Evolutionary conservation across 2,329 filamentous ascomycete species (phyloP).

Genomic region (Fusarium goolgardi): DNA sequence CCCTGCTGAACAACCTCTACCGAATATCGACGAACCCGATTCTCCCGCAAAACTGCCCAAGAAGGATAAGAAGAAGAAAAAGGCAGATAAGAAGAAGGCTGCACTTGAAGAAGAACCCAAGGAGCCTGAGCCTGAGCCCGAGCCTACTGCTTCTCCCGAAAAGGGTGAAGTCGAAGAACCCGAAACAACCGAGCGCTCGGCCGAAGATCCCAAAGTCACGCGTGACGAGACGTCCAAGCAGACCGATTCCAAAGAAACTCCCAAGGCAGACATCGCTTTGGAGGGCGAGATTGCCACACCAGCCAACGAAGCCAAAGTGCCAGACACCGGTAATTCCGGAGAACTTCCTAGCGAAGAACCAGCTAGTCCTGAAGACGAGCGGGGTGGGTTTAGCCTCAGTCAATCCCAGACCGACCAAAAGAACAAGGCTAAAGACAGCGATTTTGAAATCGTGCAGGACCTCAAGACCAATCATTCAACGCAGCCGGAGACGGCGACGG

Average conservation of each 20-base stretch:
- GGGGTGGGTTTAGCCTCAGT: conserved; percentile 48
- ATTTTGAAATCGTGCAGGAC: conserved; percentile 48
- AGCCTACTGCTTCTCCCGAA: conserved; percentile 28
- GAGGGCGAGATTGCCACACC: conserved; percentile 23
- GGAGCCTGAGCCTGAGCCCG: conserved; percentile 16
- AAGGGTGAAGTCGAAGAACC: conserved; percentile 23
- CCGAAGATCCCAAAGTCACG: conserved; percentile 21
- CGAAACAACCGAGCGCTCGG: conserved; percentile 18
- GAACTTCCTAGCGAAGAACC: conserved; percentile 41
- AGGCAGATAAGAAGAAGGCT: conserved; percentile 49
- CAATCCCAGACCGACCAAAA: conserved; percentile 51
- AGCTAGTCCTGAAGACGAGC: conserved; percentile 48
- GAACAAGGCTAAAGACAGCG: conserved; percentile 51
- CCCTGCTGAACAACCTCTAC: conserved; percentile 22
- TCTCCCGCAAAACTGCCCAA: conserved; percentile 47
- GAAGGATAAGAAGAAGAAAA: conserved; percentile 51
- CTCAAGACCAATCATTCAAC: conserved; percentile 42
- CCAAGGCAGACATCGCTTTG: conserved; percentile 4
- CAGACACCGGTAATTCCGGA: conserved; percentile 38
- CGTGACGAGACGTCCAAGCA: conserved; percentile 32
- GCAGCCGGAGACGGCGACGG: conserved; percentile 43
- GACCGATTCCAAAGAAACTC: conserved; percentile 32
- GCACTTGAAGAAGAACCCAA: conserved; percentile 40
- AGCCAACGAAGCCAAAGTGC: conserved; percentile 27
- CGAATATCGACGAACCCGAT: conserved; percentile 40